Evolutionary conservation across 768 basidiomycete genomes (phyloP), one percentile per base, ranked within the genome.

Genomic region (Coprinopsis sp.): DNA sequence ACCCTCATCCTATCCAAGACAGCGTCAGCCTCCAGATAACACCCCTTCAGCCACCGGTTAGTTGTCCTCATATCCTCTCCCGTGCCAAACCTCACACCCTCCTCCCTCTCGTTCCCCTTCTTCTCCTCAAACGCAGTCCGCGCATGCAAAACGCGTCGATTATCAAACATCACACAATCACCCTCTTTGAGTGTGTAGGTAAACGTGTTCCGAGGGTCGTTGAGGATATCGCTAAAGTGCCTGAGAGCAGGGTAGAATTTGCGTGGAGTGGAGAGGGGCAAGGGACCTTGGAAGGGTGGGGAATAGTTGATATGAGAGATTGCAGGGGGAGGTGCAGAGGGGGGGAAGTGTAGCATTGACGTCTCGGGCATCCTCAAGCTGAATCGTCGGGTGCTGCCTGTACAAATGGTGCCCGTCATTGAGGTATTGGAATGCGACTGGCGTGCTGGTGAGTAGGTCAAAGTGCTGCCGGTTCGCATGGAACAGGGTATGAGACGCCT

Each of bases 251-350:
- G 55, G 56, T 84, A 87, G 55, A 90, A 84, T 25, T 63, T 63
- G 5, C 59, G 50, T 1, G 82, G 76, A 3, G 83, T 82, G 25
- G 65, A 58, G 16, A 76, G 58, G 0, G 75, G 70, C 7, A 92
- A 70, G 0, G 90, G 85, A 0, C 87, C 92, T 66, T 95, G 92
- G 76, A 97, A 98, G 0, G 93, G 94, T 0, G 95, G 95, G 1
- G 88, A 86, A 64, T 95, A 97, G 66, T 93, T 97, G 58, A 97
- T 77, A 50, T 84, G 75, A 34, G 68, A 64, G 54, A 95, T 74
- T 7, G 56, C 58, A 21, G 42, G 39, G 21, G 51, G 37, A 11
- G 46, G 27, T 22, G 52, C 33, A 21, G 60, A 47, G 19, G 57
- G 7, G 44, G 37, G 8, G 46, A 40, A 2, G 42, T 47, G 44